A percentile compares a stretch with the other conserved stretches of the same genome.
These are phyloP conservation scores for Lasiosphaeria ovina DNA, from an alignment of 495 filamentous ascomycete genomes.

Conservation along the genomic window DNA sequence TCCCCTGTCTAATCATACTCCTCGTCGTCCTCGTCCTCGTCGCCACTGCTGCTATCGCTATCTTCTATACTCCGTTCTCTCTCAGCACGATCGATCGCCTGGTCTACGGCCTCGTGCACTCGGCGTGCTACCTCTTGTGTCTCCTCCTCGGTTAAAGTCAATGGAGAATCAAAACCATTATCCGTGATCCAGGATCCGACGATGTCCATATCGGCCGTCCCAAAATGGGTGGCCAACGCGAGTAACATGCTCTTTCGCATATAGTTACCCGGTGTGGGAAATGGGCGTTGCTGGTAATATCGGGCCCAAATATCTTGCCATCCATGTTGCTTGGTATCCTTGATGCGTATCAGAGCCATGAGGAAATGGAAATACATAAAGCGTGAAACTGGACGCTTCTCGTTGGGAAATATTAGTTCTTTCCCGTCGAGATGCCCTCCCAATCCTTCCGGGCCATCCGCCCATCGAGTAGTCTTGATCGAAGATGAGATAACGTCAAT, in stretches of 20 bases:
- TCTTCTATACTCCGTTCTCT: neutral
- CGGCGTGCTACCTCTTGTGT: conserved; percentile 13
- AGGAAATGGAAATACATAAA: conserved; percentile 21
- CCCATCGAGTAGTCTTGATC: neutral
- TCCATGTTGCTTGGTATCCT: conserved; percentile 1
- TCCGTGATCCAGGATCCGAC: conserved; percentile 13
- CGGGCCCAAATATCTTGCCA: conserved; percentile 15
- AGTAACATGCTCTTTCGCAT: conserved; percentile 13
- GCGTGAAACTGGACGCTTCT: conserved; percentile 11
- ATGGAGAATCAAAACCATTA: conserved; percentile 1
- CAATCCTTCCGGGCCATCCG: neutral
- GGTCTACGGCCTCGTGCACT: conserved; percentile 6
- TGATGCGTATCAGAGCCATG: conserved; percentile 12
- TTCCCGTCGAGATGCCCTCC: conserved; percentile 1
- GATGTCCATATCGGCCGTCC: conserved; percentile 2
- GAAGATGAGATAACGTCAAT: conserved; percentile 8
- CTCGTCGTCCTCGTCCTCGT: conserved; percentile 3
- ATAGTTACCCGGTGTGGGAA: conserved; percentile 13
- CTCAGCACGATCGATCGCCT: conserved; percentile 4
- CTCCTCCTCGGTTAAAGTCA: neutral
- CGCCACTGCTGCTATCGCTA: neutral
- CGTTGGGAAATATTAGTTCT: conserved; percentile 6
- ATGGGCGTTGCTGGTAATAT: conserved; percentile 15
- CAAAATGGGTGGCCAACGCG: conserved; percentile 14
- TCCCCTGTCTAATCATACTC: neutral